These are phyloP conservation scores for Pseudogymnoascus sp. DNA, from an alignment of 2,329 filamentous ascomycete genomes.

Conservation along the genomic window DNA sequence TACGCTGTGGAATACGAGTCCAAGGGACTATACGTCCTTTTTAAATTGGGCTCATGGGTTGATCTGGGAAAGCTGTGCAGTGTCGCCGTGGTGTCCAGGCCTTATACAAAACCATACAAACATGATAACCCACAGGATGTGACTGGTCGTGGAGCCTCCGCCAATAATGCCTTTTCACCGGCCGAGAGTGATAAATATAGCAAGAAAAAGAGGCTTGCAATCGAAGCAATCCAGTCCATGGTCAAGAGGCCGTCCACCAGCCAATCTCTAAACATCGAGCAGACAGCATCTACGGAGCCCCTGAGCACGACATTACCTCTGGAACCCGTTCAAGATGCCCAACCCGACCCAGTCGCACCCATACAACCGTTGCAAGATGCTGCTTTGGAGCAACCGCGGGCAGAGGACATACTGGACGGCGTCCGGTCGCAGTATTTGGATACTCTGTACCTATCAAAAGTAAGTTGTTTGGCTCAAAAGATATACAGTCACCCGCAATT, in stretches of 20 bases:
- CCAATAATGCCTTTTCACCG: conserved; percentile 6
- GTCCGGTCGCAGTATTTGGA: conserved; percentile 54
- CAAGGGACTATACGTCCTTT: conserved; percentile 57
- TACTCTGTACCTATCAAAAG: conserved; percentile 58
- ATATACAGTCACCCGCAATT: too few species aligned
- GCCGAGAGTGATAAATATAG: conserved; percentile 22
- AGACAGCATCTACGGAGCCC: neutral
- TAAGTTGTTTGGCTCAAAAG: too few species aligned
- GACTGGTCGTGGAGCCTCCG: neutral
- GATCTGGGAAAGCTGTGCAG: conserved; percentile 47
- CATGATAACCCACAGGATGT: conserved; percentile 22
- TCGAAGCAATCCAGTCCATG: conserved; percentile 56
- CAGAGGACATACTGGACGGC: conserved; percentile 16
- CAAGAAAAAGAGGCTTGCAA: conserved; percentile 51
- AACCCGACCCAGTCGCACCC: neutral
- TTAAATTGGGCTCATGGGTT: conserved; percentile 61
- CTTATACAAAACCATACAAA: conserved; percentile 27
- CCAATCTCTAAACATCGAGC: neutral
- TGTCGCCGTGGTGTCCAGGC: conserved; percentile 42
- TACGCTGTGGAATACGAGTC: conserved; percentile 62
- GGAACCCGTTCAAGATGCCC: neutral
- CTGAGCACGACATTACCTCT: neutral
- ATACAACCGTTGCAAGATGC: neutral
- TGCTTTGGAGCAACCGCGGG: conserved; percentile 1
- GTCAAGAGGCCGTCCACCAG: conserved; percentile 40